Base-by-base conservation (phyloP, 306 rosid genomes). In the Ormosia semicastrata region DNA sequence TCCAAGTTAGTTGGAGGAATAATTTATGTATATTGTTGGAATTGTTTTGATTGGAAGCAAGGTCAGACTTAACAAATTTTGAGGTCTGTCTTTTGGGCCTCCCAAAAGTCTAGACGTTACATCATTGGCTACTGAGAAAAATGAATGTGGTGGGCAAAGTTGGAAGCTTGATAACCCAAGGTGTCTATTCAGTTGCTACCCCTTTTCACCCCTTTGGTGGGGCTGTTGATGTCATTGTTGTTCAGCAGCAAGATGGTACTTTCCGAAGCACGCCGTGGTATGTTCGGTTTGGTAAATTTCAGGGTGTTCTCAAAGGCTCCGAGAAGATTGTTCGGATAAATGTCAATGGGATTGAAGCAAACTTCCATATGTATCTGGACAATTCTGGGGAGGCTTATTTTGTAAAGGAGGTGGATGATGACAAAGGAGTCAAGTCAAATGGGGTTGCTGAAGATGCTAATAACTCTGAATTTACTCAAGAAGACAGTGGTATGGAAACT, bases 191-290 rank as follows among this genome's bases (percentile, higher is more conserved):
- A 37, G 98, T 95, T 82, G 97, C 98, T 52, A 93, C 95, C 7
- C 99, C 99, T 47, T 95, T 95, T 87, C 99, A 95, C 58, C 99
- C 99, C 10, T 95, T 95, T 53, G 99, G 99, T 46, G 99, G 99
- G 78, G 99, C 99, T 71, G 93, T 95, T 71, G 99, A 95, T 84
- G 93, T 90, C 80, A 93, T 95, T 84, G 98, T 92, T 72, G 99
- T 95, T 89, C 94, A 87, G 85, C 99, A 95, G 87, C 98, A 85
- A 83, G 99, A 95, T 87, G 99, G 96, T 64, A 90, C 95, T 4
- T 95, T 95, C 73, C 86, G 95, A 32, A 91, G 98, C 79, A 91
- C 97, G 0, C 99, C 99, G 30, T 95, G 99, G 99, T 93, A 95
- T 49, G 99, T 95, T 73, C 83, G 98, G 50, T 95, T 95, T 77